These are phyloP conservation scores for Agastache rugosa DNA, from an alignment of 257 asterid species.

Conservation along the genomic window DNA sequence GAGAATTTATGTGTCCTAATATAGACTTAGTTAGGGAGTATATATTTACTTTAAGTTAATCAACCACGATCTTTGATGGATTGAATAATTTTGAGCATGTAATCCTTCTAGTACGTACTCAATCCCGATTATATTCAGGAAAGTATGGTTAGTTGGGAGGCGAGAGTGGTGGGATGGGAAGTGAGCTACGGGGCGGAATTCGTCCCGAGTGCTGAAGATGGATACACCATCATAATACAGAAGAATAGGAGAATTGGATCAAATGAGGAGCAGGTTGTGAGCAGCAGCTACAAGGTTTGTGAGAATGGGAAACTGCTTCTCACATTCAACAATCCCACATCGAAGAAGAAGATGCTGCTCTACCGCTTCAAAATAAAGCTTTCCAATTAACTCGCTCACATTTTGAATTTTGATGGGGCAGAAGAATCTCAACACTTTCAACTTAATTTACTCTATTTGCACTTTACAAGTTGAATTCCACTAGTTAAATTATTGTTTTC, in stretches of 20 bases:
- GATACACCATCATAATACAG: constrained; percentile 44
- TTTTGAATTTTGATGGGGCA: background rate
- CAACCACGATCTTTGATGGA: no score
- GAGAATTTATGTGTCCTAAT: no score
- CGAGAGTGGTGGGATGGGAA: constrained; percentile 53
- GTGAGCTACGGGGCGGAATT: constrained; percentile 48
- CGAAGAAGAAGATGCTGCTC: constrained; percentile 51
- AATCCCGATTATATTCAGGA: constrained; percentile 19
- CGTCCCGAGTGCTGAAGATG: constrained; percentile 38
- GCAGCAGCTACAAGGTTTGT: constrained; percentile 25
- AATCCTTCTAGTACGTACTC: no score
- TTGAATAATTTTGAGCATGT: no score
- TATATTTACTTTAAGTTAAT: no score
- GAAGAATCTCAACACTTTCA: background rate
- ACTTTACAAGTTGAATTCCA: background rate
- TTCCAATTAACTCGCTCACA: background rate
- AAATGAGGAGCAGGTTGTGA: constrained; percentile 39
- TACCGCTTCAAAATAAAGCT: constrained; percentile 45
- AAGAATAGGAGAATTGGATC: constrained; percentile 37
- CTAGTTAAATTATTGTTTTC: background rate
- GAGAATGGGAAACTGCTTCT: constrained; percentile 45
- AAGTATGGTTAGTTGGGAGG: constrained; percentile 39
- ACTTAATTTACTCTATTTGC: background rate
- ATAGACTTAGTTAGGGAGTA: no score
- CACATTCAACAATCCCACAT: constrained; percentile 41